Evolutionary conservation across 768 basidiomycete genomes (phyloP), one percentile per base, ranked within the genome.

Genomic region (Cystobasidium onofrii): DNA sequence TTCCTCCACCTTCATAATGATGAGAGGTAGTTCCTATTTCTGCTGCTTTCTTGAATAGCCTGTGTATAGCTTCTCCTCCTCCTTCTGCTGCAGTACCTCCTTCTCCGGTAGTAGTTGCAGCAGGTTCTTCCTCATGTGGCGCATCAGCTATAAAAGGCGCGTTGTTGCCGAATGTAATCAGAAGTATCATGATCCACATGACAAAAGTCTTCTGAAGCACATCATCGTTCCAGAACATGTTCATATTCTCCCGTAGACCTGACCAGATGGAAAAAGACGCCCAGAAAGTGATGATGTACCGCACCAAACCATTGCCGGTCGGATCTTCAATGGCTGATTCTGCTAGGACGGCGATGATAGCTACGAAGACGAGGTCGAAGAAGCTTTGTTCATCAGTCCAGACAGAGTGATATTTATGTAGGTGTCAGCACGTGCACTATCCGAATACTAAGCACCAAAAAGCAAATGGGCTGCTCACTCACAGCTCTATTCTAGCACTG

Each of bases 221-320:
- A 60, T 60, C 57, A 20, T 60, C 57, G 31, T 60, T 60, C 57
- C 57, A 60, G 57, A 60, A 60, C 57, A 60, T 60, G 57, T 60
- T 60, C 57, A 60, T 60, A 27, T 60, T 60, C 31, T 60, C 57
- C 6, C 57, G 57, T 1, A 60, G 57, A 60, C 57, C 57, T 60
- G 57, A 4, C 57, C 57, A 60, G 57, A 60, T 60, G 29, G 33
- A 29, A 27, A 29, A 60, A 4, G 57, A 12, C 12, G 57, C 57
- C 57, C 57, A 60, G 27, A 29, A 60, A 13, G 57, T 60, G 57
- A 60, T 60, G 27, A 60, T 60, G 20, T 60, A 60, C 4, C 57
- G 57, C 6, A 60, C 57, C 17, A 60, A 20, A 20, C 57, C 57
- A 60, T 60, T 60, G 33, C 57, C 57, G 27, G 57, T 60, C 4